Evolutionary conservation across 805 yeast genomes (phyloP).

Genomic region (Yarrowia deformans): DNA sequence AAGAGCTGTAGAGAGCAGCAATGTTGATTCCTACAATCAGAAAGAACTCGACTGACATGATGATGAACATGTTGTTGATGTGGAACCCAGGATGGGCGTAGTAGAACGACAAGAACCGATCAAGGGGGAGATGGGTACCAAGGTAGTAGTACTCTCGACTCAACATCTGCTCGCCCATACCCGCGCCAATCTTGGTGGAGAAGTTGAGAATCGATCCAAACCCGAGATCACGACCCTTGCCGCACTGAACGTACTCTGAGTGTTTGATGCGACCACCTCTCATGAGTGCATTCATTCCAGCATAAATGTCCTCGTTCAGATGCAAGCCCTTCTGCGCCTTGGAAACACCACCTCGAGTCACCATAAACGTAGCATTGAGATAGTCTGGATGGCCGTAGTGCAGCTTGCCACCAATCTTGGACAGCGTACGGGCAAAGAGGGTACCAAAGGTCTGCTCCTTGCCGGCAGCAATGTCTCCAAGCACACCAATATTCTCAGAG

Average conservation of each 20-base stretch:
- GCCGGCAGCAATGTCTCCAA: slow-evolving; percentile 88
- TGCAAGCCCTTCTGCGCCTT: slow-evolving; percentile 85
- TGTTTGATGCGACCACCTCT: slow-evolving; percentile 87
- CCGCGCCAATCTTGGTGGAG: slow-evolving; percentile 86
- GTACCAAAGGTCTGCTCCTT: slow-evolving; percentile 90
- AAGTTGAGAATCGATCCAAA: slow-evolving; percentile 83
- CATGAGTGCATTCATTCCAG: slow-evolving; percentile 79
- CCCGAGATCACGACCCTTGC: slow-evolving; percentile 86
- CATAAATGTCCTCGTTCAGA: slow-evolving; percentile 84
- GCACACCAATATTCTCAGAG: slow-evolving; percentile 80
- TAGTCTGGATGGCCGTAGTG: slow-evolving; percentile 92
- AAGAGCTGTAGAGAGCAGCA: slow-evolving; percentile 67
- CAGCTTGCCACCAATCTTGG: slow-evolving; percentile 80
- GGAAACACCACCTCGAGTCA: slow-evolving; percentile 86
- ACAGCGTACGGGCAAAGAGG: slow-evolving; percentile 79
- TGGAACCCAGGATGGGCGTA: slow-evolving; percentile 91
- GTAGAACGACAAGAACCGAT: slow-evolving; percentile 78
- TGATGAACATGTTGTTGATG: slow-evolving; percentile 76
- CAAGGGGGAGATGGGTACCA: slow-evolving; percentile 78
- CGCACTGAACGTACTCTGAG: slow-evolving; percentile 84
- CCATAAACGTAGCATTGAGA: slow-evolving; percentile 75
- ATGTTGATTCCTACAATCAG: slow-evolving; percentile 65
- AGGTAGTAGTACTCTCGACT: slow-evolving; percentile 82
- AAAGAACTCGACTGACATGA: slow-evolving; percentile 70
- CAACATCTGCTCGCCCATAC: slow-evolving; percentile 88